These are phyloP conservation scores for Monosporascus ibericus DNA, from an alignment of 2,329 filamentous ascomycete species.

Conservation along the genomic window DNA sequence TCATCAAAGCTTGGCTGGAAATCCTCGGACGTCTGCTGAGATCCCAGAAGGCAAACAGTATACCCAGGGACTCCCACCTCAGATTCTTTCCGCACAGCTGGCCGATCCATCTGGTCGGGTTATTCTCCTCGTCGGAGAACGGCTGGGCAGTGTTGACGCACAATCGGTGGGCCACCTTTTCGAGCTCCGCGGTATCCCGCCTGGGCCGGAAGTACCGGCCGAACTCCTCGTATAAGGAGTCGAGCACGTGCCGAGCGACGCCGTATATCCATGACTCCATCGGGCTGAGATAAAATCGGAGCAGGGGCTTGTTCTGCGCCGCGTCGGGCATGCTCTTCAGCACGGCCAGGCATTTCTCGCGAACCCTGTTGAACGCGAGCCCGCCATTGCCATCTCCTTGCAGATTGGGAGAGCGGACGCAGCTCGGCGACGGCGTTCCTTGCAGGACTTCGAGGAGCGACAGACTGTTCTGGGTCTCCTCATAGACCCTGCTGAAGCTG, in stretches of 20 bases:
- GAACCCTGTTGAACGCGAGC: conserved; percentile 17
- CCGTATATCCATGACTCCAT: conserved; percentile 28
- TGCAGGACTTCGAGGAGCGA: conserved; percentile 24
- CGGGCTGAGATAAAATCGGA: conserved; percentile 11
- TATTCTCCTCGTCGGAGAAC: conserved; percentile 28
- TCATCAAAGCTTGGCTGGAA: conserved; percentile 1
- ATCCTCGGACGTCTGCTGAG: conserved; percentile 2
- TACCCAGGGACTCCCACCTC: conserved; percentile 38
- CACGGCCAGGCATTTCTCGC: conserved; percentile 31
- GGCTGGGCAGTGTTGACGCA: conserved; percentile 32
- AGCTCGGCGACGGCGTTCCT: conserved; percentile 4
- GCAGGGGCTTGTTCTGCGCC: conserved; percentile 15
- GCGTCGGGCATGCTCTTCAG: conserved; percentile 29
- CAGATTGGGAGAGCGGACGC: conserved; percentile 1
- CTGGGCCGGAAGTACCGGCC: conserved; percentile 21
- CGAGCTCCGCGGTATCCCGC: conserved; percentile 21
- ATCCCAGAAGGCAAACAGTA: conserved; percentile 28
- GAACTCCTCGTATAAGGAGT: conserved; percentile 27
- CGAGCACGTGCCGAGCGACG: conserved; percentile 22
- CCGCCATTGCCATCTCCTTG: not conserved
- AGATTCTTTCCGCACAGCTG: conserved; percentile 32
- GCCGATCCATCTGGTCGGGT: conserved; percentile 30
- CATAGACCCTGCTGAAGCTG: conserved; percentile 35
- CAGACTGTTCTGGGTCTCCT: conserved; percentile 35
- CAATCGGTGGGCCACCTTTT: conserved; percentile 29